Base-by-base conservation (phyloP, 768 basidiomycete genomes). In the Russula sp. region DNA sequence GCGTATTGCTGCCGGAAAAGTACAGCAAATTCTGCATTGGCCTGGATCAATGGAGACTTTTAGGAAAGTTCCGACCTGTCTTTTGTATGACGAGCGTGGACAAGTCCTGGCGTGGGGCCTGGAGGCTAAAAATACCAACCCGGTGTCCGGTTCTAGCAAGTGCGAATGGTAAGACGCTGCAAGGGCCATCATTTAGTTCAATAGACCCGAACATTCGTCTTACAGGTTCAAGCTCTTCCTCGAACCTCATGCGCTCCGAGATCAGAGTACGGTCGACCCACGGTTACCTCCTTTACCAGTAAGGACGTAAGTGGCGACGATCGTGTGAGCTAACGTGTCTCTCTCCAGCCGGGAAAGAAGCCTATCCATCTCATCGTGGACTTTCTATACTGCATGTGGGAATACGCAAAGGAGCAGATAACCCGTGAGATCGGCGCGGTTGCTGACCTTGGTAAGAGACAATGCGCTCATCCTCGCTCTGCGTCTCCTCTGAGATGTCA, bases 11-110 rank as follows among this genome's bases (percentile, higher is more conserved):
- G 82, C 81, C 0, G 93, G 93, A 16, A 80, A 80, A 66, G 81
- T 93, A 5, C 92, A 92, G 66, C 91, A 94, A 70, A 91, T 94
- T 59, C 74, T 94, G 18, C 82, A 82, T 63, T 94, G 92, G 92
- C 91, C 89, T 0, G 90, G 89, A 6, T 88, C 88, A 2, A 82
- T 85, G 66, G 92, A 94, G 74, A 91, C 88, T 0, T 94, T 90
- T 77, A 80, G 91, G 70, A 94, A 94, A 77, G 86, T 82, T 34
- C 64, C 92, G 1, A 94, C 93, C 1, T 94, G 92, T 73, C 77
- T 95, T 40, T 73, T 94, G 16, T 95, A 94, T 66, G 85, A 91
- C 66, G 84, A 87, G 49, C 74, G 77, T 37, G 91, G 90, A 0
- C 80, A 80, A 64, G 85, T 94, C 2, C 69, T 91, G 27, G 87